phyloP scores from a whole-genome alignment of 1,284 basidiomycete species.

The Rhodotorula sp. region DNA sequence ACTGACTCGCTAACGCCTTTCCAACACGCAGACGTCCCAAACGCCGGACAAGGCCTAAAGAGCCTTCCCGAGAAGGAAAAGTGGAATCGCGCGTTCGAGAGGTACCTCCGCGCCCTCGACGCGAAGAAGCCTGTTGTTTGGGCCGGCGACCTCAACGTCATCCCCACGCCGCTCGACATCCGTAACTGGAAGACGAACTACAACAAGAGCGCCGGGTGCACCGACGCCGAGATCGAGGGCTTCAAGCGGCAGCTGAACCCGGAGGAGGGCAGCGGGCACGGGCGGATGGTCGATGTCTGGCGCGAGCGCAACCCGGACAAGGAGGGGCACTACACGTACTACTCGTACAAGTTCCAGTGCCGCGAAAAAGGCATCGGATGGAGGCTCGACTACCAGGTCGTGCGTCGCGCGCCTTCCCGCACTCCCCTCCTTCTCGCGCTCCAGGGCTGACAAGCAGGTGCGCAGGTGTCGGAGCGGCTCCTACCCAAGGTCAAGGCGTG shows the following conservation, averaged over 20 bases:
- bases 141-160: slow-evolving; percentile 86
- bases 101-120: slow-evolving; percentile 70
- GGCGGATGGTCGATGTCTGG: slow-evolving; percentile 76
- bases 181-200: slow-evolving; percentile 53
- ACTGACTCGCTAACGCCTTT: background rate
- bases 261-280: slow-evolving; percentile 42
- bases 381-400: slow-evolving; percentile 75
- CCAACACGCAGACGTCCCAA: slow-evolving; percentile 63
- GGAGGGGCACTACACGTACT: slow-evolving; percentile 68
- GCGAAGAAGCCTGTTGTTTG: slow-evolving; percentile 80
- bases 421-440: background rate
- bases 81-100: slow-evolving; percentile 75
- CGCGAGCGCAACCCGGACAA: slow-evolving; percentile 68
- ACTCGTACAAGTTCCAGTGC: slow-evolving; percentile 75
- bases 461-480: slow-evolving; percentile 41
- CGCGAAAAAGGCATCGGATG: slow-evolving; percentile 79
- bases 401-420: slow-evolving; percentile 54
- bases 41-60: slow-evolving; percentile 77
- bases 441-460: background rate
- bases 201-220: slow-evolving; percentile 64
- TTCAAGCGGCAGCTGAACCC: slow-evolving; percentile 50
- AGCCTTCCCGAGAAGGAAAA: slow-evolving; percentile 49
- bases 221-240: slow-evolving; percentile 64
- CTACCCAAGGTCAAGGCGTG: slow-evolving; percentile 40
- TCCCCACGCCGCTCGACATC: slow-evolving; percentile 57